Base-by-base conservation (phyloP, 2,329 filamentous ascomycete species). In the Teratosphaeria zuluensis region DNA sequence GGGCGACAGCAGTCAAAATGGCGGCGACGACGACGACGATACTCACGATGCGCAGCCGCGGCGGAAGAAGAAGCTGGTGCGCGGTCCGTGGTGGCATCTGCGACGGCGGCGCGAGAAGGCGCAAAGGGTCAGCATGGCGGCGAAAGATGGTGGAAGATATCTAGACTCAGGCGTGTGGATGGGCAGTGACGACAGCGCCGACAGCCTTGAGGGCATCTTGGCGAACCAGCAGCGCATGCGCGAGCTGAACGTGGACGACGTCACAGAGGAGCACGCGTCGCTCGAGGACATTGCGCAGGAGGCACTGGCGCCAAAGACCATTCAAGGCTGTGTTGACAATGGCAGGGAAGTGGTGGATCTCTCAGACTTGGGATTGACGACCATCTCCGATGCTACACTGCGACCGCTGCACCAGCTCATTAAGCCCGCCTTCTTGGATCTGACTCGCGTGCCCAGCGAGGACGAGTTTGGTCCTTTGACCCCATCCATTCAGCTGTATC, bases 101-200 rank as follows among this genome's bases (percentile, higher is more conserved):
- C 54, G 38, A 8, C 31, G 35, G 11, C 28, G 38, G 16, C 14
- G 32, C 16, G 31, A 46, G 14, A 32, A 14, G 24, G 31, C 28
- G 21, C 24, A 30, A 14, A 64, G 57, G 52, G 53, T 58, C 33
- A 33, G 63, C 58, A 73, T 64, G 30, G 69, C 31, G 66, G 70
- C 64, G 32, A 84, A 81, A 69, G 77, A 83, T 46, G 76, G 76
- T 14, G 75, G 88, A 56, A 75, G 78, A 56, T 82, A 86, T 63
- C 74, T 81, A 59, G 87, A 90, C 71, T 89, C 86, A 70, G 85
- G 84, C 55, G 81, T 90, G 2, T 90, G 81, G 73, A 79, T 90
- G 75, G 83, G 80, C 3, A 86, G 83, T 61, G 86, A 88, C 63
- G 74, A 71, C 31, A 75, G 74, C 38, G 76, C 79, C 33, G 73